Percentiles rank a stretch among this genome's conserved stretches.
phyloP scores from a whole-genome alignment of 768 basidiomycete genomes.

The Serendipita sp. region DNA sequence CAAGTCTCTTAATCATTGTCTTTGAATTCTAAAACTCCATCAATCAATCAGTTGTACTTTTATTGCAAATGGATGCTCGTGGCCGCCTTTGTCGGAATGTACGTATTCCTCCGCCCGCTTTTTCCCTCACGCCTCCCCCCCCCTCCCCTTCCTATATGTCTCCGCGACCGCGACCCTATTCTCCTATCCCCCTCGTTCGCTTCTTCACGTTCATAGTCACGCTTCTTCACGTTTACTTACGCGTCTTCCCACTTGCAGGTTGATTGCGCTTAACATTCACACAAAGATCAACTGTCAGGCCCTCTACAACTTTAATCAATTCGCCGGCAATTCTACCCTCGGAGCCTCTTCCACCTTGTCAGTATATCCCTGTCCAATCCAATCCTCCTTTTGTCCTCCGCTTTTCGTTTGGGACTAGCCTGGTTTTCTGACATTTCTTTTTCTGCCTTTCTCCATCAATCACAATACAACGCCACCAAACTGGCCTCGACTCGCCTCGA shows the following conservation, averaged over 20 bases:
- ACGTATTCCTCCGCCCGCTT: slow-evolving; percentile 3
- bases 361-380: neutral
- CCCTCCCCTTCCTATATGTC: slow-evolving; percentile 26
- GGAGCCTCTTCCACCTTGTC: slow-evolving; percentile 7
- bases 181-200: neutral
- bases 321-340: slow-evolving; percentile 8
- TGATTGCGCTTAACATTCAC: slow-evolving; percentile 5
- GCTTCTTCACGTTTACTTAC: neutral
- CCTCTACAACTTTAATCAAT: slow-evolving; percentile 8
- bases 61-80: slow-evolving; percentile 6
- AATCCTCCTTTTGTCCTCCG: neutral
- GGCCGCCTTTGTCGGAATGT: neutral
- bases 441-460: neutral
- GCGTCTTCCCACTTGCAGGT: slow-evolving; percentile 32
- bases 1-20: slow-evolving; percentile 9
- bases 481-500: slow-evolving; percentile 10
- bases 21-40: neutral
- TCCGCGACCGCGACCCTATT: neutral
- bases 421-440: neutral
- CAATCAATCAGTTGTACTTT: neutral
- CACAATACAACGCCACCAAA: neutral
- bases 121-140: slow-evolving; percentile 19
- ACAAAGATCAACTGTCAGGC: slow-evolving; percentile 9
- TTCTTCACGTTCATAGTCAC: neutral
- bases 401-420: neutral